Base-by-base conservation (phyloP, 345 rosid genomes). In the Eucalyptus virginea region DNA sequence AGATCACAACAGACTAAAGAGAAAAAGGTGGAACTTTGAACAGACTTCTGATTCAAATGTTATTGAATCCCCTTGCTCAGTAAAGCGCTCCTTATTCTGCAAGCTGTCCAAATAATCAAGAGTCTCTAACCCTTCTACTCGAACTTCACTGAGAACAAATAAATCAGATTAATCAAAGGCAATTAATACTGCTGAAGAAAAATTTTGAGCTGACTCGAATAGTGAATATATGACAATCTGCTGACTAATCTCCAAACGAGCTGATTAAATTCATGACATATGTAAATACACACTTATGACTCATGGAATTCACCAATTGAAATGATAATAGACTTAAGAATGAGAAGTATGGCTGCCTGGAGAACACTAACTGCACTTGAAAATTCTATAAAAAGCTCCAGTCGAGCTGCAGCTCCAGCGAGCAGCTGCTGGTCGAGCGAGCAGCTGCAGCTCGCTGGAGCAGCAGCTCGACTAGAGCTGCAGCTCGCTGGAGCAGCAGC, bases 11-110 rank as follows among this genome's bases (percentile, higher is more conserved):
- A 45, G 45, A n/a, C 48, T 9, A 81, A 30, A 88, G 28, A 86
- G 42, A 58, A 67, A 69, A 30, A 86, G 10, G 44, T 19, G 23
- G 56, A 50, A 67, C 52, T 42, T 88, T 32, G 87, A 50, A 21
- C 89, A 42, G 50, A 92, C 95, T 92, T 97, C 98, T 62, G 96
- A 93, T 92, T 98, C 99, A 89, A 97, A 98, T 81, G 99, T 96
- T 91, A 98, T 94, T 12, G 99, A 99, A 92, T 97, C 99, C 65
- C 98, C 99, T 91, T 96, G 99, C 88, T 98, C 99, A 9, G 99
- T 98, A 92, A 93, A 96, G 15, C 98, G 96, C 90, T 96, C 95
- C 93, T 94, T 96, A 86, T 94, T 94, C 91, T 96, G 95, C 87
- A 98, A 91, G 94, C 95, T 98, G 94, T 98, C 99, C 48, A 97